Percentiles rank a stretch among this genome's conserved stretches.
Evolutionary conservation across 2,329 filamentous ascomycete species (phyloP).

Genomic region (Xylaria sp.): DNA sequence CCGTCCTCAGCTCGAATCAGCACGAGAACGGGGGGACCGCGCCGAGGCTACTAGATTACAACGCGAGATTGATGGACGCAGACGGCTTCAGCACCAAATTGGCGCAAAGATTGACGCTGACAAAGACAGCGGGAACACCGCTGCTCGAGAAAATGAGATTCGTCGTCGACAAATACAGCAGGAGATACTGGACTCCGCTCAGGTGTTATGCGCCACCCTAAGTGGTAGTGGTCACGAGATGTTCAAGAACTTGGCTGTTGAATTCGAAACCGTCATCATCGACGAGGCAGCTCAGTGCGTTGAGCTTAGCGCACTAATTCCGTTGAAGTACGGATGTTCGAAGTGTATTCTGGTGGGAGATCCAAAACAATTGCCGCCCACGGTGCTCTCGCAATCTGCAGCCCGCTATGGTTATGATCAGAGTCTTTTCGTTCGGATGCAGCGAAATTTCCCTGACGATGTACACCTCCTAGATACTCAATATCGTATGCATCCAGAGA

Average conservation of each 20-base stretch:
- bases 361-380: slow-evolving; percentile 95
- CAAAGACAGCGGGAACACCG: slow-evolving; percentile 83
- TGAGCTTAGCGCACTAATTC: slow-evolving; percentile 93
- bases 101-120: slow-evolving; percentile 85
- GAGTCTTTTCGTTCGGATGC: slow-evolving; percentile 98
- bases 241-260: slow-evolving; percentile 91
- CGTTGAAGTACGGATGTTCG: slow-evolving; percentile 93
- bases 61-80: slow-evolving; percentile 77
- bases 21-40: slow-evolving; percentile 60
- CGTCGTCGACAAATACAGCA: slow-evolving; percentile 85
- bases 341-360: slow-evolving; percentile 98
- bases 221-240: slow-evolving; percentile 97
- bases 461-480: slow-evolving; percentile 96
- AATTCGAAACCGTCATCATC: slow-evolving; percentile 98
- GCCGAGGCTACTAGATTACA: slow-evolving; percentile 62
- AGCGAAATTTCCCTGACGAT: slow-evolving; percentile 84
- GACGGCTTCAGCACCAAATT: slow-evolving; percentile 75
- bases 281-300: slow-evolving; percentile 98
- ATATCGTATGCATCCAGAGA: slow-evolving; percentile 99
- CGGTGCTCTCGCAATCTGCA: slow-evolving; percentile 91
- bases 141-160: slow-evolving; percentile 83
- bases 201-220: slow-evolving; percentile 93
- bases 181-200: slow-evolving; percentile 85
- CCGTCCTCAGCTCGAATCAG: slow-evolving; percentile 73
- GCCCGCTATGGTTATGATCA: slow-evolving; percentile 95